phyloP scores from a whole-genome alignment of 1,284 basidiomycete genomes.

The Cystobasidium slooffiae region DNA sequence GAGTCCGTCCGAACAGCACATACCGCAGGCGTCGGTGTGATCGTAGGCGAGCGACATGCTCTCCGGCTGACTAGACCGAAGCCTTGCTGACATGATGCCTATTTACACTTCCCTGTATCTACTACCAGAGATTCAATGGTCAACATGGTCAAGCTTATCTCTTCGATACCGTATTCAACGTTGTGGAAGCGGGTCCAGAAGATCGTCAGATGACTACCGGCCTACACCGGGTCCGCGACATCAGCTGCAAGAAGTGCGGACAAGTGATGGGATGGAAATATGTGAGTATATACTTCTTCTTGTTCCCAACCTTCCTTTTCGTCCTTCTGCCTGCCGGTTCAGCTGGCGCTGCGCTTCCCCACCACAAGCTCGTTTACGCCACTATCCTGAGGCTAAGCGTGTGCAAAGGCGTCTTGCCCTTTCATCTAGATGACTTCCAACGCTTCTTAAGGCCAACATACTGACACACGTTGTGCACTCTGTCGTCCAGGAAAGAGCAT shows the following conservation, averaged over 20 bases:
- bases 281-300: slow-evolving; percentile 62
- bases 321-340: too few relatives aligned
- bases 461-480: neutral
- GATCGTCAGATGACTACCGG: slow-evolving; percentile 97
- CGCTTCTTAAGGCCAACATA: slow-evolving; percentile 1
- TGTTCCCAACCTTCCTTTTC: neutral
- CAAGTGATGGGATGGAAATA: slow-evolving; percentile 96
- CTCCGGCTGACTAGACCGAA: neutral
- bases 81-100: neutral
- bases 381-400: too few relatives aligned
- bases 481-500: slow-evolving; percentile 77
- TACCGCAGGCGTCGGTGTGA: neutral
- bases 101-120: neutral
- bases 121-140: slow-evolving; percentile 62
- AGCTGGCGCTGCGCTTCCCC: too few relatives aligned
- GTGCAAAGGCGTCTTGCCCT: too few relatives aligned
- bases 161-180: slow-evolving; percentile 88
- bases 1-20: slow-evolving; percentile 54
- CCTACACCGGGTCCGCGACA: slow-evolving; percentile 91
- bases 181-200: slow-evolving; percentile 80
- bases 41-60: slow-evolving; percentile 13
- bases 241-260: slow-evolving; percentile 87
- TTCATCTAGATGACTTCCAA: too few relatives aligned
- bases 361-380: too few relatives aligned
- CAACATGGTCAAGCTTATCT: slow-evolving; percentile 94